These are phyloP conservation scores for Colletotrichum sp. DNA, from an alignment of 2,329 filamentous ascomycete species.

Conservation along the genomic window DNA sequence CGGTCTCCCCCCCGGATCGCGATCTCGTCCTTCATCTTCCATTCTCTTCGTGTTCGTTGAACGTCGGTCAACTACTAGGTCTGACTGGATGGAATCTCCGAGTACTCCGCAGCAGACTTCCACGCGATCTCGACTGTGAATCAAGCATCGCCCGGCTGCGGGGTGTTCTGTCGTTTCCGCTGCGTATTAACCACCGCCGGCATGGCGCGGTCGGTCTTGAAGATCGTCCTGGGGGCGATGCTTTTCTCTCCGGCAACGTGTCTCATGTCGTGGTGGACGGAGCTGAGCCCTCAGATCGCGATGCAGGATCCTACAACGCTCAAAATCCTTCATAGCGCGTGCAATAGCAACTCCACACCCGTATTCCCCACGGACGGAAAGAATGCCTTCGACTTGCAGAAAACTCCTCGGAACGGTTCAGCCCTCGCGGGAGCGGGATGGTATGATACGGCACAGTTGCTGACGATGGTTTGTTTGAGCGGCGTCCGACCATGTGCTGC, in stretches of 20 bases:
- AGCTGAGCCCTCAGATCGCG: conserved; percentile 36
- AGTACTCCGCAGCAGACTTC: background rate
- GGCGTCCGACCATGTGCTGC: background rate
- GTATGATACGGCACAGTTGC: conserved; percentile 27
- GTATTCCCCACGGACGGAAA: conserved; percentile 37
- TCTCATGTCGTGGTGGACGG: conserved; percentile 40
- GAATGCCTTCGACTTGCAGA: conserved; percentile 28
- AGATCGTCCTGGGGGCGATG: background rate
- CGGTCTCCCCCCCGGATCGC: background rate
- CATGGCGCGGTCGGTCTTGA: background rate
- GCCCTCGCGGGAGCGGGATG: conserved; percentile 39
- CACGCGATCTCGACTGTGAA: background rate
- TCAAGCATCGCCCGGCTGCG: background rate
- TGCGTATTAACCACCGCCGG: background rate
- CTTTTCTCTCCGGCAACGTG: conserved; percentile 26
- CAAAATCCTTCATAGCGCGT: conserved; percentile 38
- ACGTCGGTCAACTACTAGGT: background rate
- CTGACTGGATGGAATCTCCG: background rate
- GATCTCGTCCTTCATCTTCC: background rate
- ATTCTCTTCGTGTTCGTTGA: background rate
- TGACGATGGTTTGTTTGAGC: conserved; percentile 34
- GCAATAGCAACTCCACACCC: conserved; percentile 33
- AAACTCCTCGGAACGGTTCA: conserved; percentile 35
- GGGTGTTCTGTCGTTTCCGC: background rate
- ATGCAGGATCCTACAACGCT: conserved; percentile 39